These are phyloP conservation scores for Striga asiatica DNA, from an alignment of 257 asterid species.

Conservation along the genomic window DNA sequence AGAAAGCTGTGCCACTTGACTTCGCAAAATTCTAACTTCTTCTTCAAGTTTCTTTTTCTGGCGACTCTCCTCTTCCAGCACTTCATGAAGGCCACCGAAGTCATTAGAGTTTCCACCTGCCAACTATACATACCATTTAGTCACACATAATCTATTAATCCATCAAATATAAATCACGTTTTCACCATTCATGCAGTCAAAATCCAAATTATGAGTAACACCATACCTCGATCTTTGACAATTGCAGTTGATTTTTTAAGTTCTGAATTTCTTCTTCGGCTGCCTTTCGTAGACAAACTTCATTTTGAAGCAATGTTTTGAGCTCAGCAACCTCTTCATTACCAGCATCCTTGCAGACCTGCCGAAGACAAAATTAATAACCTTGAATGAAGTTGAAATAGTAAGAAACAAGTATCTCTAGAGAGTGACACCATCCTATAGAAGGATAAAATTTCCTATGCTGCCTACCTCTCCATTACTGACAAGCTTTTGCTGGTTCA, in stretches of 20 bases:
- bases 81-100: conserved; percentile 47
- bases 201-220: conserved; percentile 11
- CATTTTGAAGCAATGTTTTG: conserved; percentile 64
- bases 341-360: conserved; percentile 35
- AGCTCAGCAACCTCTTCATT: conserved; percentile 53
- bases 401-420: not conserved
- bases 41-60: conserved; percentile 89
- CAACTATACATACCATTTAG: conserved; percentile 40
- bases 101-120: conserved; percentile 52
- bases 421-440: conserved; percentile 5
- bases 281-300: conserved; percentile 52
- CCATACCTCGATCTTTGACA: conserved; percentile 50
- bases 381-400: conserved; percentile 2
- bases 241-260: conserved; percentile 42
- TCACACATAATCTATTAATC: conserved; percentile 18
- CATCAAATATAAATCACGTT: conserved; percentile 10
- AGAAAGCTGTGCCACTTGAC: conserved; percentile 61
- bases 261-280: conserved; percentile 75
- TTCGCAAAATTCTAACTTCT: conserved; percentile 66
- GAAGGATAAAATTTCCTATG: conserved; percentile 13
- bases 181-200: conserved; percentile 1
- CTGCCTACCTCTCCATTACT: conserved; percentile 61
- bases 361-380: conserved; percentile 23
- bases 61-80: conserved; percentile 69
- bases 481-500: conserved; percentile 62